phyloP scores from a whole-genome alignment of 257 asterid species.

The Nicotiana knightiana region DNA sequence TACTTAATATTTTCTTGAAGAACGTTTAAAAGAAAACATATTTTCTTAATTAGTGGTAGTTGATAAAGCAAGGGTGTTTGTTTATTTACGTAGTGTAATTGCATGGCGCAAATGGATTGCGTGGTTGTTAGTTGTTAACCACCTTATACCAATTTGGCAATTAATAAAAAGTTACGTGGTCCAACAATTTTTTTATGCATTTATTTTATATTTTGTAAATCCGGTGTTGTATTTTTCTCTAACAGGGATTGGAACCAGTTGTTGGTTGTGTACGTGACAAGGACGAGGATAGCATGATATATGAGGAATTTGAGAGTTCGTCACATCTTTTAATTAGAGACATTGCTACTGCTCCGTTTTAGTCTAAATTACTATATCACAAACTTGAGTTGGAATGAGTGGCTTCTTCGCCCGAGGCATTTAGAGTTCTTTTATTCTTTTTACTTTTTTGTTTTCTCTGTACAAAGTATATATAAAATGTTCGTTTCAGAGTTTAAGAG shows the following conservation, averaged over 20 bases:
- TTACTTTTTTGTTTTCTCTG: background rate
- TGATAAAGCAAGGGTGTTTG: background rate
- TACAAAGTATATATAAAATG: background rate
- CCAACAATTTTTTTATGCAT: background rate
- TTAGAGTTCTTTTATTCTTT: background rate
- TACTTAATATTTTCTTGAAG: too few species aligned
- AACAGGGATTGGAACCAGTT: conserved; percentile 43
- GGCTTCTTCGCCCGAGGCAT: background rate
- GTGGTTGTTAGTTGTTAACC: background rate
- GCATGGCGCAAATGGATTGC: background rate
- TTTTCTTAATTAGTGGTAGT: background rate
- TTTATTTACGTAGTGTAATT: background rate
- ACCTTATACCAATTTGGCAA: background rate
- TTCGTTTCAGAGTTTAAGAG: too few species aligned
- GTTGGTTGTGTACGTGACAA: conserved; percentile 16
- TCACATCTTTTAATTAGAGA: conserved; percentile 17
- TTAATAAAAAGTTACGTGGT: background rate
- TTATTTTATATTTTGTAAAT: too few species aligned
- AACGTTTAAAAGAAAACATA: background rate
- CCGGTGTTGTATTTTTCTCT: too few species aligned
- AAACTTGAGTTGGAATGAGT: background rate
- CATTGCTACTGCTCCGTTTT: conserved; percentile 40
- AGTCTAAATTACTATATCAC: background rate
- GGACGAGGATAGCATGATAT: background rate
- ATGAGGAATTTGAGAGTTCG: background rate